phyloP scores from a whole-genome alignment of 805 yeast species.

The Wickerhamiella qilinensis region DNA sequence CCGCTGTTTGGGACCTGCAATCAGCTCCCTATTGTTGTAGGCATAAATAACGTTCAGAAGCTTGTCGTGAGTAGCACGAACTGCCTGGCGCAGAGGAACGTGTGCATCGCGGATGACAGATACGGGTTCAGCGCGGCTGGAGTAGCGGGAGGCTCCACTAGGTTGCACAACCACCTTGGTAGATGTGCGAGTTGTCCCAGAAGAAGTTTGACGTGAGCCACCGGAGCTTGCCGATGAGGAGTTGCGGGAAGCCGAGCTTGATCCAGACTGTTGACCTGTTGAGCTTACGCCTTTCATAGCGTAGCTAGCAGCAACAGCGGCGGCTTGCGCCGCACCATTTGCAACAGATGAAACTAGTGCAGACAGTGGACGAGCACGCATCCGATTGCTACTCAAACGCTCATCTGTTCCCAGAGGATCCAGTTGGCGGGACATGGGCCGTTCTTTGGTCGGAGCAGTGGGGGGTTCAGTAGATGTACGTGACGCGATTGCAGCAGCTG shows the following conservation, averaged over 20 bases:
- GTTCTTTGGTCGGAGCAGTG: too few relatives aligned
- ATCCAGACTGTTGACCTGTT: neutral
- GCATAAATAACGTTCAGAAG: neutral
- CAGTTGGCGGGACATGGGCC: too few relatives aligned
- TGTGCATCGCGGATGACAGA: neutral
- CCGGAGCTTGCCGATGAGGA: too few relatives aligned
- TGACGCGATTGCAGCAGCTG: conserved; percentile 1
- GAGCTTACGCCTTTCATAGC: neutral
- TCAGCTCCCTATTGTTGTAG: neutral
- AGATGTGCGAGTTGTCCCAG: too few relatives aligned
- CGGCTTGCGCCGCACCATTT: neutral
- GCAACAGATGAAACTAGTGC: neutral
- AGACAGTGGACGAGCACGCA: neutral
- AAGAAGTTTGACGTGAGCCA: too few relatives aligned
- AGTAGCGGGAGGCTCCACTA: too few relatives aligned
- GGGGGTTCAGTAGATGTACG: conserved; percentile 5
- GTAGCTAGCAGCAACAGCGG: neutral
- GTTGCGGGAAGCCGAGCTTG: neutral
- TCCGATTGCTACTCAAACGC: too few relatives aligned
- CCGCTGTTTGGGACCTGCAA: neutral
- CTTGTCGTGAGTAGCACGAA: neutral
- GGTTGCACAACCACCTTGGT: too few relatives aligned
- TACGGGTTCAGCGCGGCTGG: too few relatives aligned
- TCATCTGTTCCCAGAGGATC: too few relatives aligned
- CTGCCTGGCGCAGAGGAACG: neutral